phyloP scores from a whole-genome alignment of 2,329 filamentous ascomycete species.

The Phyllachora maydis region DNA sequence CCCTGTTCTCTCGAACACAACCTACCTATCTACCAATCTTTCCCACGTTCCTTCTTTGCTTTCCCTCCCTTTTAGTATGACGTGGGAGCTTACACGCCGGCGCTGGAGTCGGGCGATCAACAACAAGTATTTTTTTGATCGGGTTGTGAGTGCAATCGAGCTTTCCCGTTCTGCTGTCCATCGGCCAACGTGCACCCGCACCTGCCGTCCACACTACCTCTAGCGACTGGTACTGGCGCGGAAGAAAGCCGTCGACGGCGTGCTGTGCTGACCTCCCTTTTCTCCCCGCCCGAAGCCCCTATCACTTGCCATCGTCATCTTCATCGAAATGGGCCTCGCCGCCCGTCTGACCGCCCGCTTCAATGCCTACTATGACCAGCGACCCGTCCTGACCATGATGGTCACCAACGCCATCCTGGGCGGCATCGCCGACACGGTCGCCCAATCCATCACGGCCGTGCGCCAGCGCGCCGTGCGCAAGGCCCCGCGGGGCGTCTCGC shows the following conservation, averaged over 20 bases:
- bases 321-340: conserved; percentile 76
- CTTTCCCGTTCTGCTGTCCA: conserved; percentile 1
- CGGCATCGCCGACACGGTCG: conserved; percentile 89
- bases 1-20: too few relatives aligned
- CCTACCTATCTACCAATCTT: too few relatives aligned
- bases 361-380: conserved; percentile 83
- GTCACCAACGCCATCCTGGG: conserved; percentile 92
- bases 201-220: not conserved
- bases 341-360: conserved; percentile 70
- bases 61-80: too few relatives aligned
- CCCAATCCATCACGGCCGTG: conserved; percentile 76
- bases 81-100: conserved; percentile 36
- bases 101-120: conserved; percentile 46
- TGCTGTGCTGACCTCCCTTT: conserved; percentile 6
- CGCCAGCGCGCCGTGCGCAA: conserved; percentile 47
- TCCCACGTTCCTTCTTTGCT: too few relatives aligned
- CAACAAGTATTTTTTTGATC: conserved; percentile 52
- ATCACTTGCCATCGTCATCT: conserved; percentile 63
- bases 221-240: not conserved
- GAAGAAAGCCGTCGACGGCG: conserved; percentile 2
- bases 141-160: conserved; percentile 41
- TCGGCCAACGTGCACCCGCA: not conserved
- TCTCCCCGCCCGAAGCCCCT: conserved; percentile 43
- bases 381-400: conserved; percentile 95
- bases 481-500: conserved; percentile 25